Base-by-base conservation (phyloP, 2,329 filamentous ascomycete species). In the Neofusicoccum ribis region DNA sequence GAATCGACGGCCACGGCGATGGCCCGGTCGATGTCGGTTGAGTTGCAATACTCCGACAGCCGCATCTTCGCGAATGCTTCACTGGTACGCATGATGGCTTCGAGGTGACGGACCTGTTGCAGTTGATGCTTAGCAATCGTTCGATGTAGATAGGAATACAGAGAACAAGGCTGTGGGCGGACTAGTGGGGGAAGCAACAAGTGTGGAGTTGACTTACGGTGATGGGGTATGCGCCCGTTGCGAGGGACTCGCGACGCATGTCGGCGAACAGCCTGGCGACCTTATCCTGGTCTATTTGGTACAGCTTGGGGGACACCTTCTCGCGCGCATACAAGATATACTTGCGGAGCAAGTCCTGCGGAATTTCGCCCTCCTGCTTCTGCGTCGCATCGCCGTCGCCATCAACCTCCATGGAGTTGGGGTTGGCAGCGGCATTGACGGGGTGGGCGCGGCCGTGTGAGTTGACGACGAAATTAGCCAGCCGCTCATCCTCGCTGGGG, bases 1-100 rank as follows among this genome's bases (percentile, higher is more conserved):
- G 91, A 96, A 70, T 98, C 93, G 2, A 99, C 92, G 0, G 95
- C 96, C 6, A 99, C 95, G 14, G 93, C 92, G 73, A 99, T 99
- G 65, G 95, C 95, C 49, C 95, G 92, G 79, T 99, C 95, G 71
- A 99, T 97, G 74, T 99, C 95, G 66, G 91, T 87, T 1, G 91
- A 81, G 5, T 90, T 90, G 79, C 94, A 97, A 82, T 97, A 98
- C 70, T 99, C 95, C 0, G 91, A 95, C n/a, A 99, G 84, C 14
- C 95, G 90, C 95, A 99, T 99, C 74, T 96, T 94, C 79, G 91
- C 96, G 81, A 99, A 99, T 0, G 93, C 82, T 78, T 99, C 95
- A 65, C 89, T 89, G 74, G 96, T 96, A 76, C 95, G 94, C 68
- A 98, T 91, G 70, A 99, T 96, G 72, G 94, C 94, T 79, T 99